Base-by-base conservation (phyloP, 1,139 yeast species). In the Yamadazyma pseudoaaseri region DNA sequence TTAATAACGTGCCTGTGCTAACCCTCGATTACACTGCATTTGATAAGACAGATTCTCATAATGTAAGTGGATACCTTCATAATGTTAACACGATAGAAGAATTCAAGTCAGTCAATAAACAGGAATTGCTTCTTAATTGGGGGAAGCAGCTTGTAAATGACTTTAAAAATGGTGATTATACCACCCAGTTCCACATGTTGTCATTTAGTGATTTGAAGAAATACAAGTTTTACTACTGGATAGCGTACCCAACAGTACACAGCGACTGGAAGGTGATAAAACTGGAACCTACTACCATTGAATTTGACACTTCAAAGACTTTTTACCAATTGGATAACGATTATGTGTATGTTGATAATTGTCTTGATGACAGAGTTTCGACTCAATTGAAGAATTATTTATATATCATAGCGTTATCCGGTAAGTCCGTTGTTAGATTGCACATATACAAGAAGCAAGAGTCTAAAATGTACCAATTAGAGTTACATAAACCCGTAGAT, bases 151-250 rank as follows among this genome's bases (percentile, higher is more conserved):
- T 45, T 11, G 34, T 45, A 2, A 42, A 44, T 6, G 43, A 52
- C 6, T 41, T 47, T 18, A 33, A 35, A 12, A 29, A 33, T 6
- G 38, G 39, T 6, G 36, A 37, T 9, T 26, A 35, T 11, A 34
- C 35, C 4, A 32, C 52, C 27, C 55, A 59, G 21, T 86, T 89
- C 48, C 68, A 68, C 20, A 52, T 90, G 1, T 63, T 90, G 26
- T 70, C 89, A 26, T 92, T 79, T 60, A 83, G 95, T 3, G 98
- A 94, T 56, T 70, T 92, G 54, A 92, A 92, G 58, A 86, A 85
- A 59, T 89, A 85, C 62, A 80, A 76, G 48, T 92, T 85, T 52
- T 84, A 76, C 49, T 90, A 90, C 58, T 92, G 98, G 98, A 73
- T 86, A 46, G 86, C 90, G 5, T 79, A 79, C 45, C 97, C 97